Evolutionary conservation across 2,329 filamentous ascomycete species (phyloP), one percentile per base, ranked within the genome.

Genomic region (Fusarium bactridioides): DNA sequence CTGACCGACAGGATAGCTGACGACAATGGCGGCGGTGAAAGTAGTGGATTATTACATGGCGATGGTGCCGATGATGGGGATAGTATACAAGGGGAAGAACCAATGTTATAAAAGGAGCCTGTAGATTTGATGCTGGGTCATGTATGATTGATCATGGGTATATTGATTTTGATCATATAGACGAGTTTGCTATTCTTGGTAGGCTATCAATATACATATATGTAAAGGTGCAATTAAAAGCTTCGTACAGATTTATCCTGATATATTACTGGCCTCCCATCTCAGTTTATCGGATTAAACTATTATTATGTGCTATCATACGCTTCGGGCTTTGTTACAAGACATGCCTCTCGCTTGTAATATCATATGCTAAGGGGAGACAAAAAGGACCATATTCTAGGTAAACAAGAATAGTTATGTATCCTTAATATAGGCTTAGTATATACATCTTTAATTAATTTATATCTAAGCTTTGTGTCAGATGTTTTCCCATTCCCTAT

Each of bases 11-110:
- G 64, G 51, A 54, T 55, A 12, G 64, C 62, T 31, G 75, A 76
- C 21, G 83, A 84, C 54, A 79, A 81, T 35, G 61, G 47, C 7
- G 80, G 79, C 21, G 81, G 81, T 6, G 86, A 87, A 71, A 80
- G 82, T 55, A 80, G 81, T 53, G 84, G 84, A 2, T 70, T 88
- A 31, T 71, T 87, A 58, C 79, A 81, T 41, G 77, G 78, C 13
- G 79, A 81, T 41, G 81, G 74, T 5, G 81, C 79, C 31, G 83
- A 81, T 61, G 78, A 80, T 23, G 76, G 67, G 5, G 74, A 81
- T 74, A 77, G 74, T 74, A 73, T 81, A 74, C 67, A 70, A 41
- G 62, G 67, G 13, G 68, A 68, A 48, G 74, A 75, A 29, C 74
- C 69, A n/a, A 78, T 78, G 74, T 64, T 78, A 64, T 78, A 74